These are phyloP conservation scores for Priceomyces carsonii DNA, from an alignment of 805 yeast genomes.

Conservation along the genomic window DNA sequence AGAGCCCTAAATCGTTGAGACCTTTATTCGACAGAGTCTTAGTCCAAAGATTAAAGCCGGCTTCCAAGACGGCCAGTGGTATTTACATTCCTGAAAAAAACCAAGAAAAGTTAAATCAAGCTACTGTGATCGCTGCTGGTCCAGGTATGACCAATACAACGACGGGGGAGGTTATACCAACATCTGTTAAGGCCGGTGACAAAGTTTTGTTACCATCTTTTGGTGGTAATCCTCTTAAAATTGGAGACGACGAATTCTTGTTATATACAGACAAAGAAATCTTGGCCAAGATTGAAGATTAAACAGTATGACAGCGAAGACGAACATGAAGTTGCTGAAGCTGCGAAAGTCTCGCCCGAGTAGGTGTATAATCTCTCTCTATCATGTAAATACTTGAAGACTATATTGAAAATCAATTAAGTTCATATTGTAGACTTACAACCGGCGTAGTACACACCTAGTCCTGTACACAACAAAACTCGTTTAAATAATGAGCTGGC, in stretches of 20 bases:
- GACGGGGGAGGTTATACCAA: slow-evolving; percentile 67
- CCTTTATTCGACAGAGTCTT: slow-evolving; percentile 96
- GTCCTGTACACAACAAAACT: too few relatives aligned
- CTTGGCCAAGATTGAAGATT: slow-evolving; percentile 80
- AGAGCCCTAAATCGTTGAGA: slow-evolving; percentile 81
- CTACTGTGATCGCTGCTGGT: slow-evolving; percentile 90
- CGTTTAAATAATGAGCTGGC: too few relatives aligned
- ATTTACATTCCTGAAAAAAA: slow-evolving; percentile 94
- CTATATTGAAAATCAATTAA: too few relatives aligned
- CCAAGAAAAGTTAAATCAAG: slow-evolving; percentile 91
- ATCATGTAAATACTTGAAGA: too few relatives aligned
- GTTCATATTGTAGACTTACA: too few relatives aligned
- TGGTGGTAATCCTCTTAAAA: slow-evolving; percentile 88
- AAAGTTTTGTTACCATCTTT: slow-evolving; percentile 90
- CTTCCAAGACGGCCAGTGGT: slow-evolving; percentile 89
- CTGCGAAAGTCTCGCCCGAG: too few relatives aligned
- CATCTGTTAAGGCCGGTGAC: slow-evolving; percentile 87
- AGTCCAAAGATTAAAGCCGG: slow-evolving; percentile 92
- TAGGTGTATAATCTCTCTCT: too few relatives aligned
- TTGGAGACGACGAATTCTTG: slow-evolving; percentile 79
- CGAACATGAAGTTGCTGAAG: too few relatives aligned
- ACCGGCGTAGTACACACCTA: too few relatives aligned
- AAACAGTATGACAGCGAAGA: too few relatives aligned
- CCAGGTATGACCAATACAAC: slow-evolving; percentile 82
- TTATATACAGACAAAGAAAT: slow-evolving; percentile 93